phyloP scores from a whole-genome alignment of 139 green algal genomes.

The Raphidocelis subcapitata region DNA sequence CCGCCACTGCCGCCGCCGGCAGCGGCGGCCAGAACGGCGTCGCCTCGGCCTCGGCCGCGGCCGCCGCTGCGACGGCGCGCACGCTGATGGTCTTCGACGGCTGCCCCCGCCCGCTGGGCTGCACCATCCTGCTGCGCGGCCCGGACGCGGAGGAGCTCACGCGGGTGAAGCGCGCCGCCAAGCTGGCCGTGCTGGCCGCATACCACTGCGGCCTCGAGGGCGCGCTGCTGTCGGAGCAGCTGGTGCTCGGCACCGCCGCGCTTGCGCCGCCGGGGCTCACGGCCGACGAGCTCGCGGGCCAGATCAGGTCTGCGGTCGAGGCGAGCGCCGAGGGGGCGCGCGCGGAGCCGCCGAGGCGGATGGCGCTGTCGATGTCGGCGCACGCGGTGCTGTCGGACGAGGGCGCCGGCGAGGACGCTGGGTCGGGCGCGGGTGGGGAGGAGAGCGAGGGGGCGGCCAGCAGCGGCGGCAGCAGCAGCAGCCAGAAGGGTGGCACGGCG shows the following conservation, averaged over 20 bases:
- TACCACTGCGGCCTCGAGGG: constrained; percentile 63
- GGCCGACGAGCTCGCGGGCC: too few species aligned
- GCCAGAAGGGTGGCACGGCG: background rate
- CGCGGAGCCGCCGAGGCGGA: background rate
- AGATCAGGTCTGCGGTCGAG: too few species aligned
- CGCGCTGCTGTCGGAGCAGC: constrained; percentile 63
- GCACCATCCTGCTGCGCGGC: constrained; percentile 74
- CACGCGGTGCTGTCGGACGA: constrained; percentile 36
- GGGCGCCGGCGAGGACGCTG: constrained; percentile 2
- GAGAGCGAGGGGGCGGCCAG: background rate
- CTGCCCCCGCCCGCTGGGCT: constrained; percentile 60
- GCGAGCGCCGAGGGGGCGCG: too few species aligned
- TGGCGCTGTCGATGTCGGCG: constrained; percentile 33
- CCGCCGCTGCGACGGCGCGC: too few species aligned
- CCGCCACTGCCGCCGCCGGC: constrained; percentile 2
- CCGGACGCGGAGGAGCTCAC: constrained; percentile 37
- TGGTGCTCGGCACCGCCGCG: constrained; percentile 33
- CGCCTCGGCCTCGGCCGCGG: too few species aligned
- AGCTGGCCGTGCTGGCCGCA: constrained; percentile 68
- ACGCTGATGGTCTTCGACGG: constrained; percentile 83
- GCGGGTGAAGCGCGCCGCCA: constrained; percentile 49
- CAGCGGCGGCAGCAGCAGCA: background rate
- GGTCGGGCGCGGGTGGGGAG: background rate
- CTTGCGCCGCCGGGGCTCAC: constrained; percentile 14
- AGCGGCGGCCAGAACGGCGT: background rate